Percentiles rank a stretch among this genome's conserved stretches.
These are phyloP conservation scores for Condylostoma magnum DNA, from an alignment of 169 alveolate species.

Conservation along the genomic window DNA sequence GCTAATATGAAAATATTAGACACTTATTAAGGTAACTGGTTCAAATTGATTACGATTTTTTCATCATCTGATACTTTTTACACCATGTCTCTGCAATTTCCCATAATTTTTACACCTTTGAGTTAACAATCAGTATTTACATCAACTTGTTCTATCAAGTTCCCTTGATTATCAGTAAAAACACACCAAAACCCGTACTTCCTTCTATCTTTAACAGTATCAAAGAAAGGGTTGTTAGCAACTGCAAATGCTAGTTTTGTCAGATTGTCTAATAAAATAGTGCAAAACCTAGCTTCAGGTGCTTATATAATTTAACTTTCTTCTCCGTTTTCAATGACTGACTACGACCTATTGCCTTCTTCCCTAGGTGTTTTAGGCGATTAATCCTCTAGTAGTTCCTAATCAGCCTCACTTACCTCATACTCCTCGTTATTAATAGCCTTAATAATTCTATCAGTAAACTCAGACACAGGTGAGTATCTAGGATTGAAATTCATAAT, in stretches of 20 bases:
- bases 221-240: conserved; percentile 21
- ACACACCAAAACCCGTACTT: conserved; percentile 3
- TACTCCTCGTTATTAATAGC: conserved; percentile 12
- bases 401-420: no score
- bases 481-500: neutral
- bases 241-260: conserved; percentile 2
- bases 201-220: conserved; percentile 14
- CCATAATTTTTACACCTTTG: neutral
- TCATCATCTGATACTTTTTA: conserved; percentile 12
- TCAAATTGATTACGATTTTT: neutral
- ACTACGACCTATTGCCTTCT: no score
- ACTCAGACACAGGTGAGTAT: neutral
- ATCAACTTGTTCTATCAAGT: neutral
- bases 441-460: neutral
- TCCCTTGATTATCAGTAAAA: neutral
- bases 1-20: conserved; percentile 1
- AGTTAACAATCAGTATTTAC: neutral
- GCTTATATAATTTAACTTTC: neutral
- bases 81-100: neutral
- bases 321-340: neutral
- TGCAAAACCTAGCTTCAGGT: neutral
- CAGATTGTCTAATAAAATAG: conserved; percentile 6
- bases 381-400: no score
- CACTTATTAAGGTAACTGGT: neutral
- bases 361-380: no score